Conservation (phyloP, 768 basidiomycete genomes). For the Termitomyces sp. region DNA sequence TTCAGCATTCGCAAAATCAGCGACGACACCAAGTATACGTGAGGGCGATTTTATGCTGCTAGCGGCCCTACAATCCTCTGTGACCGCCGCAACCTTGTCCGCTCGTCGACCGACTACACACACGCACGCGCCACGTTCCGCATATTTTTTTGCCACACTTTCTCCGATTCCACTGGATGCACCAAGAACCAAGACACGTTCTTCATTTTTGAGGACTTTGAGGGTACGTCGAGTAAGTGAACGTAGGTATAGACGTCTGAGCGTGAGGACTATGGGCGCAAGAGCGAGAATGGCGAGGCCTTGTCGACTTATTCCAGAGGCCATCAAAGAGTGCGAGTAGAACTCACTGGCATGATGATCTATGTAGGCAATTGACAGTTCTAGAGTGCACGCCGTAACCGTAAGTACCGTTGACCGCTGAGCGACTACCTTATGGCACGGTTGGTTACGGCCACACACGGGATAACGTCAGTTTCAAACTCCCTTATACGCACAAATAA, state of each 20-base stretch:
- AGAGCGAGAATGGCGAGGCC: conserved; percentile 23
- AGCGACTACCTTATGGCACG: too few species aligned
- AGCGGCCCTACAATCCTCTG: conserved; percentile 50
- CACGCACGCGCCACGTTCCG: conserved; percentile 68
- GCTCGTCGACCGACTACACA: conserved; percentile 73
- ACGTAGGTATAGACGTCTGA: conserved; percentile 20
- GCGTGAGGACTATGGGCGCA: conserved; percentile 23
- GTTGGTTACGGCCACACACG: too few species aligned
- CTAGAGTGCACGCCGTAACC: too few species aligned
- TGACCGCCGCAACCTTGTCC: conserved; percentile 55
- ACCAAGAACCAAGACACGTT: conserved; percentile 81
- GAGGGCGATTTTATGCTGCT: conserved; percentile 14
- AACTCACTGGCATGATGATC: too few species aligned
- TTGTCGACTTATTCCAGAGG: conserved; percentile 17
- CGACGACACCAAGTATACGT: conserved; percentile 48
- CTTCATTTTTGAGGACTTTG: conserved; percentile 29
- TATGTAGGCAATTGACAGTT: too few species aligned
- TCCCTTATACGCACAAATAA: too few species aligned
- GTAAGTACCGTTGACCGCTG: too few species aligned
- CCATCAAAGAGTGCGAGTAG: conserved; percentile 8
- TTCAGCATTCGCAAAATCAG: conserved; percentile 62
- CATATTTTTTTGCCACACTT: conserved; percentile 67
- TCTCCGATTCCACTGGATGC: conserved; percentile 84
- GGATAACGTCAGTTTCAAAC: too few species aligned
- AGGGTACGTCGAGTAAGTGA: conserved; percentile 11